These are phyloP conservation scores for Russula sp. DNA, from an alignment of 768 basidiomycete species.

Conservation along the genomic window DNA sequence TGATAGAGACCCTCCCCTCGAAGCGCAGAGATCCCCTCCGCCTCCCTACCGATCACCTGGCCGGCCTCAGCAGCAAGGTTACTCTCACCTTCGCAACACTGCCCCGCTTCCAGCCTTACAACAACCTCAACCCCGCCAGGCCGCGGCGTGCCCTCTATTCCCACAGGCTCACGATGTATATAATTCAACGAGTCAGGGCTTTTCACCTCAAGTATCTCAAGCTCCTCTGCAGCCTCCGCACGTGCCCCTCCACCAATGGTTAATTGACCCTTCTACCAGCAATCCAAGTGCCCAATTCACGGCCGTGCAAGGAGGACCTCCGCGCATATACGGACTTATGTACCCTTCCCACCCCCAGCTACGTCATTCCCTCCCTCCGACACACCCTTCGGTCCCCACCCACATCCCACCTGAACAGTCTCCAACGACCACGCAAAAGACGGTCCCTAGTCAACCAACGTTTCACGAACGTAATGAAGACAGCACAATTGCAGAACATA, in stretches of 20 bases:
- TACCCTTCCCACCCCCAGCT: neutral
- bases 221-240: neutral
- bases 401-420: conserved; percentile 1
- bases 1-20: conserved; percentile 3
- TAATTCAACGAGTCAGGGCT: neutral
- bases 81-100: neutral
- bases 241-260: neutral
- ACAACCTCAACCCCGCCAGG: conserved; percentile 9
- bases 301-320: neutral
- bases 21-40: conserved; percentile 1
- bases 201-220: conserved; percentile 1
- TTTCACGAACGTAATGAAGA: neutral
- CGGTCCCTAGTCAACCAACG: neutral
- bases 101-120: neutral
- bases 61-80: neutral
- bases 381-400: neutral
- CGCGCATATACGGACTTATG: neutral
- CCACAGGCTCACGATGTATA: conserved; percentile 4
- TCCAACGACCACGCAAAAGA: neutral
- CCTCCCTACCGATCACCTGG: neutral
- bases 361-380: neutral
- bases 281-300: neutral
- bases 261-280: neutral
- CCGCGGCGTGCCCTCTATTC: conserved; percentile 2
- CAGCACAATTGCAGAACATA: neutral